Conservation (phyloP, 805 yeast genomes). For the Barnettozyma wickerhamii region DNA sequence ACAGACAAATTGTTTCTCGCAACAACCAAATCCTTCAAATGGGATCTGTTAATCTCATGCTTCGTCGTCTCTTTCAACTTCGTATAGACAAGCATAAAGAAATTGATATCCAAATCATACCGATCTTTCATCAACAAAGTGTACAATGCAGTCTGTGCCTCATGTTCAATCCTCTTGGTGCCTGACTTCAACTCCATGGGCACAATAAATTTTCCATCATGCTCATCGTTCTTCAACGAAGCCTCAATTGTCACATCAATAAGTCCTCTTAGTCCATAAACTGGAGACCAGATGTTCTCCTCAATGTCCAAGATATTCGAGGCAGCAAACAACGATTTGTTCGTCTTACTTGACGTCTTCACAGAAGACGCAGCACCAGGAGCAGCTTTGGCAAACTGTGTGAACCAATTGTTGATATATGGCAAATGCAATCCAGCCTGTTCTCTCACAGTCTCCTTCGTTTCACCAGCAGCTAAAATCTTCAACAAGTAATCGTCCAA, state of each 20-base stretch:
- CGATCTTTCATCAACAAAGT: conserved; percentile 75
- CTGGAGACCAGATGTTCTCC: conserved; percentile 89
- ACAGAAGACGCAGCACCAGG: conserved; percentile 23
- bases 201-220: conserved; percentile 45
- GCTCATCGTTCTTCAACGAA: conserved; percentile 30
- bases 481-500: conserved; percentile 41
- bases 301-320: conserved; percentile 76
- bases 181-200: conserved; percentile 96
- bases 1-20: conserved; percentile 67
- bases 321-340: conserved; percentile 44
- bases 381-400: conserved; percentile 36
- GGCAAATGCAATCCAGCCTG: conserved; percentile 45
- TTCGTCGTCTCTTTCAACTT: conserved; percentile 50
- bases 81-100: conserved; percentile 72
- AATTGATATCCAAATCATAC: conserved; percentile 62
- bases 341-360: conserved; percentile 27
- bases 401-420: conserved; percentile 50
- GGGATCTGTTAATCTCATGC: conserved; percentile 48
- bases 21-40: conserved; percentile 64
- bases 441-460: conserved; percentile 37
- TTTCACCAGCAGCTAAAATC: conserved; percentile 53
- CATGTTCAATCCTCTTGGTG: conserved; percentile 57
- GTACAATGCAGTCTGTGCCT: conserved; percentile 83
- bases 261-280: conserved; percentile 83
- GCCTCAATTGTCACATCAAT: conserved; percentile 85